A percentile compares a stretch with the other conserved stretches of the same genome.
Evolutionary conservation across 495 filamentous ascomycete species (phyloP).

Genomic region (Xylaria longipes): DNA sequence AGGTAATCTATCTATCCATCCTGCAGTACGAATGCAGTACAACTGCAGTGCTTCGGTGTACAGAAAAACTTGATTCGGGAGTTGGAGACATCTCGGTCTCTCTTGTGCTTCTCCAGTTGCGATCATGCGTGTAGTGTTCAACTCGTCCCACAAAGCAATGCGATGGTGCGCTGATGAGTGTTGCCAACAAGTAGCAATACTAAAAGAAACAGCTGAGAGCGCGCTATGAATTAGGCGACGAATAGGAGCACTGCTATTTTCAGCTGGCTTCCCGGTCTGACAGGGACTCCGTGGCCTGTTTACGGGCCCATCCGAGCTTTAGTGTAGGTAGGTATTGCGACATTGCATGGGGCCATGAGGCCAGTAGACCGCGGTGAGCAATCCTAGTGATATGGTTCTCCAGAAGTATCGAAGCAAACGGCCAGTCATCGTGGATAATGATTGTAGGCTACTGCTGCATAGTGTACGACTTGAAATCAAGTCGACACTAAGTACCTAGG

Average conservation of each 20-base stretch:
- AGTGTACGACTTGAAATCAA: background rate
- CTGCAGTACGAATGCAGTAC: background rate
- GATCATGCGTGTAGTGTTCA: background rate
- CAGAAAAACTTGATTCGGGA: too few relatives aligned
- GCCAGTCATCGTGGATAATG: background rate
- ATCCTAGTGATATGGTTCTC: slow-evolving; percentile 1
- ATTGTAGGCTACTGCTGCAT: background rate
- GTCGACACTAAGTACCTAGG: background rate
- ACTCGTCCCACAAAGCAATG: slow-evolving; percentile 8
- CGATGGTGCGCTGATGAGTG: slow-evolving; percentile 13
- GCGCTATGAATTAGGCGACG: slow-evolving; percentile 24
- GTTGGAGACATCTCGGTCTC: background rate
- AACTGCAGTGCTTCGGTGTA: background rate
- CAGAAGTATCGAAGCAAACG: background rate
- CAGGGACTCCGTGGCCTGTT: slow-evolving; percentile 18
- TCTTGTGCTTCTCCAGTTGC: background rate
- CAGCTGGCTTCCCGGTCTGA: slow-evolving; percentile 17
- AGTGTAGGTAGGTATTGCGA: background rate
- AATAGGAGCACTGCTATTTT: slow-evolving; percentile 28
- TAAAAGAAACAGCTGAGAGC: slow-evolving; percentile 23
- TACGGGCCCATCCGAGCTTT: slow-evolving; percentile 20
- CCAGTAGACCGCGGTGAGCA: background rate
- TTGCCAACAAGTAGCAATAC: slow-evolving; percentile 2
- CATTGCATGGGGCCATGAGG: slow-evolving; percentile 11
- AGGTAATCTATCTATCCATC: background rate